These are phyloP conservation scores for Triangularia setosa DNA, from an alignment of 2,329 filamentous ascomycete species.

Conservation along the genomic window DNA sequence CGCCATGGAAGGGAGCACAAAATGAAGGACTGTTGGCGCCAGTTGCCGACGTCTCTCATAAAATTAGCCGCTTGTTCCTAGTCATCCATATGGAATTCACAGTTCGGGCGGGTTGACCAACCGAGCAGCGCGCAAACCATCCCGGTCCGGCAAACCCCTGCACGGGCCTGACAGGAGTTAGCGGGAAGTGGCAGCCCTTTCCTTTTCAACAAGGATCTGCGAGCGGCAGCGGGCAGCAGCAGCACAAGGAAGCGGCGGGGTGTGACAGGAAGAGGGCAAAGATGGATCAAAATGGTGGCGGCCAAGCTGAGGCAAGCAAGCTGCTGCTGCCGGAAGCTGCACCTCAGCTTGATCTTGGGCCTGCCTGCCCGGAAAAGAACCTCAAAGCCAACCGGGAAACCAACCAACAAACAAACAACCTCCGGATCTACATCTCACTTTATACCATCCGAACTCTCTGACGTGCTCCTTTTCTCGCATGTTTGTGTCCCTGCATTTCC, in stretches of 20 bases:
- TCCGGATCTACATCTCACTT: neutral
- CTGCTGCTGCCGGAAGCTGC: neutral
- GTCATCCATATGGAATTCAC: neutral
- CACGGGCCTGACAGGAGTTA: neutral
- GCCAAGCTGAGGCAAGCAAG: neutral
- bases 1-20: neutral
- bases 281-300: neutral
- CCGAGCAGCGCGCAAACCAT: neutral
- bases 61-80: slow-evolving; percentile 13
- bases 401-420: neutral
- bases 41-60: slow-evolving; percentile 1
- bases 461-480: neutral
- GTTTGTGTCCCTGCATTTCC: neutral
- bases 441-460: neutral
- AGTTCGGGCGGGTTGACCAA: neutral
- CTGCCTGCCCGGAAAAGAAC: neutral
- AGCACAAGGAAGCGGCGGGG: slow-evolving; percentile 6
- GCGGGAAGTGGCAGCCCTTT: neutral
- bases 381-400: neutral
- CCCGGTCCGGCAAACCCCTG: neutral
- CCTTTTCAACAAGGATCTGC: neutral
- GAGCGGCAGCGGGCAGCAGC: neutral
- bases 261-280: neutral
- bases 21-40: slow-evolving; percentile 1
- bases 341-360: neutral